Evolutionary conservation across 2,329 filamentous ascomycete species (phyloP), one percentile per base, ranked within the genome.

Genomic region (Trichoderma sp.): DNA sequence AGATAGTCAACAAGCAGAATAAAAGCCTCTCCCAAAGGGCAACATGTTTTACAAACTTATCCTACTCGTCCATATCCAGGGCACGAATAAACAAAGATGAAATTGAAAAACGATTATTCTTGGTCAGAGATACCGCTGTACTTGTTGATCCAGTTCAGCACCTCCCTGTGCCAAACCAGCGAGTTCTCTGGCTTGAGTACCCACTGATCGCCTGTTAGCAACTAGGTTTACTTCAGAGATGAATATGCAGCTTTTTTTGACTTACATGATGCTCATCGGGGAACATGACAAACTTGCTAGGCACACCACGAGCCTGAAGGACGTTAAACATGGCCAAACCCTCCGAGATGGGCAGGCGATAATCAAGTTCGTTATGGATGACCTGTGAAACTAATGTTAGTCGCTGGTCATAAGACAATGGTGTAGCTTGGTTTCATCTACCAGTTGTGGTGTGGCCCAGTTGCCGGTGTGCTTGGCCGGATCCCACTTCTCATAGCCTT

Each of bases 131-230:
- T 75, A 0, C 85, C 85, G 29, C 84, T 84, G 73, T 87, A 88
- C 75, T 88, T 86, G 74, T 90, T 90, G 72, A 90, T 89, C 89
- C 92, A 97, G 68, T 88, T 88, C 35, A 97, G 77, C 19, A 98
- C 94, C 69, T 93, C 92, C 68, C 87, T 87, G 76, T 98, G 94
- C 96, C 96, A 98, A 24, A 96, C 86, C 21, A 97, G 82, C 4
- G 90, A 92, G 79, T 98, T 98, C 80, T 97, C 95, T 0, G 91
- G 92, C 78, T 97, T 97, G 66, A 97, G 77, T 4, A 97, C 94
- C 93, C 93, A 90, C 87, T 89, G 62, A 6, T 27, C 40, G 29
- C 6, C 11, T 52, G 55, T 67, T 19, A 67, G 64, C 8, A 66
- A 24, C 29, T 27, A n/a, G 2, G 33, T 10, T 37, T n/a, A 14